A percentile compares a stretch with the other conserved stretches of the same genome.
Conservation (phyloP, 306 rosid species). For the Potentilla sterilis region DNA sequence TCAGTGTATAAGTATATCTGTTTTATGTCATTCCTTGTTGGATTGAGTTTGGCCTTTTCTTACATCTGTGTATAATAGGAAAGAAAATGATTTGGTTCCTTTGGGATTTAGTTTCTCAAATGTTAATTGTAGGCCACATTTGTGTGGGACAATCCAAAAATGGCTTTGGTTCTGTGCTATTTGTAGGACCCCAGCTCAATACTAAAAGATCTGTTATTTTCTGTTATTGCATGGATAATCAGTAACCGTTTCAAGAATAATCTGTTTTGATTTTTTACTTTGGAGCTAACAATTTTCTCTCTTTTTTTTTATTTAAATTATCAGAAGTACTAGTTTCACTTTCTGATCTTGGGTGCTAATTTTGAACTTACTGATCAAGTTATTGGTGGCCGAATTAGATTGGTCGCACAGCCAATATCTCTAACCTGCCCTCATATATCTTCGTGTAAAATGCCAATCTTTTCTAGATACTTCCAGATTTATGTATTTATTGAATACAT, state of each 20-base stretch:
- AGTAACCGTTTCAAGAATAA: background rate
- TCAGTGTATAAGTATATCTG: background rate
- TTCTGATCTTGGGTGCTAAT: background rate
- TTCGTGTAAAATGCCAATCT: background rate
- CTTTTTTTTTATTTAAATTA: background rate
- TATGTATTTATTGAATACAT: background rate
- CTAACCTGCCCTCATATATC: background rate
- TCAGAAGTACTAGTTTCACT: background rate
- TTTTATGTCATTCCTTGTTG: background rate
- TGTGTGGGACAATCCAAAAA: slow-evolving; percentile 2
- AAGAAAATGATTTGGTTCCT: background rate
- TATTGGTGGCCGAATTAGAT: too few species aligned
- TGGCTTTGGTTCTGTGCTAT: background rate
- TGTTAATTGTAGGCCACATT: background rate
- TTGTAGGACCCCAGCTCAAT: background rate
- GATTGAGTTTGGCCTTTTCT: background rate
- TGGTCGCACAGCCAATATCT: too few species aligned
- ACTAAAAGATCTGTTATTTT: background rate
- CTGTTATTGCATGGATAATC: slow-evolving; percentile 1
- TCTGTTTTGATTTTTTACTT: background rate
- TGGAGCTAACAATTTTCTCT: background rate
- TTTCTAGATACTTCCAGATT: background rate
- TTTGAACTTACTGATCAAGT: too few species aligned
- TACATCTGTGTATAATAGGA: background rate
- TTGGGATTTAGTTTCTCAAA: background rate